Percentiles rank a stretch among this genome's conserved stretches.
Conservation (phyloP, 352 stramenopile species). For the Pythium inflatum region DNA sequence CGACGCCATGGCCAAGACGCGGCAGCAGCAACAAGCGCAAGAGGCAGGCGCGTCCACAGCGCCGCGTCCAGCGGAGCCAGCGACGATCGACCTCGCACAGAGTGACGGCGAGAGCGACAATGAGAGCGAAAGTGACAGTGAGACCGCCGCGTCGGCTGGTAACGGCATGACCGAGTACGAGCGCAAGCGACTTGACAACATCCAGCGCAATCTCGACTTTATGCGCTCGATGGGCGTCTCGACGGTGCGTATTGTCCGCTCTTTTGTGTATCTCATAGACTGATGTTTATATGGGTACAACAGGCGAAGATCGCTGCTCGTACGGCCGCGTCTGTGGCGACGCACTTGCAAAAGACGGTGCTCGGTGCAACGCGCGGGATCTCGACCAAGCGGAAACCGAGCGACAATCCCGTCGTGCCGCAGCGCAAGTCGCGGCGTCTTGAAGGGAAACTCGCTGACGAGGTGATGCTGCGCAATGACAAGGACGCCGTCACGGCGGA, state of each 20-base stretch:
- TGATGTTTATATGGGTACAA: not conserved
- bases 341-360: not conserved
- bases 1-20: constrained; percentile 19
- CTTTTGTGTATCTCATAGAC: not conserved
- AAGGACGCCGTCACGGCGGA: constrained; percentile 4
- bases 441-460: constrained; percentile 61
- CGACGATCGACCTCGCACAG: not conserved
- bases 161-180: constrained; percentile 73
- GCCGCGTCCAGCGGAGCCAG: not conserved
- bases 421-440: constrained; percentile 68
- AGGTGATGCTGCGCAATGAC: constrained; percentile 35
- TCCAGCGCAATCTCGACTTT: constrained; percentile 83
- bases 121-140: not conserved
- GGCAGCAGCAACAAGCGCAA: constrained; percentile 13
- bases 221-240: constrained; percentile 85
- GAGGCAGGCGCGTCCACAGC: no score
- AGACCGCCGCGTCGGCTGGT: not conserved
- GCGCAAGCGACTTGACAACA: constrained; percentile 81
- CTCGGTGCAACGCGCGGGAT: constrained; percentile 13
- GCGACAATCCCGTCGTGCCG: constrained; percentile 31
- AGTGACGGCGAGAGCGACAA: not conserved
- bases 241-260: constrained; percentile 37
- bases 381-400: constrained; percentile 36
- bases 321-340: constrained; percentile 35
- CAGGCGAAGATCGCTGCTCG: constrained; percentile 70